Base-by-base conservation (phyloP, 306 rosid species). In the Dryas drummondii region DNA sequence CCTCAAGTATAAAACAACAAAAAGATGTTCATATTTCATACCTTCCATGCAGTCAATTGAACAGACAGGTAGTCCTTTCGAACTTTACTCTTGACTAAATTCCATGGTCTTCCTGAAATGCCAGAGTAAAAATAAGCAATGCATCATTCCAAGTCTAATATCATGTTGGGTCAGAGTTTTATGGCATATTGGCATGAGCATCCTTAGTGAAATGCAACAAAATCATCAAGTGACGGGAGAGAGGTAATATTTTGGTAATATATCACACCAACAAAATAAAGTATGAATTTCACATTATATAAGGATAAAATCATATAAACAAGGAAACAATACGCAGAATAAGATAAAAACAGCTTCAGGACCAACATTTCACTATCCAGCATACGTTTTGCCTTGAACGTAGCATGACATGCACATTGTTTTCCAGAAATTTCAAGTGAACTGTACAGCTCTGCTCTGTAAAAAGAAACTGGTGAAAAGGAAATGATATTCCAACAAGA, bases 1-100 rank as follows among this genome's bases (percentile, higher is more conserved):
- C 15, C 55, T 32, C 10, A n/a, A 17, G n/a, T 9, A 27, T 17
- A 46, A 71, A 71, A 77, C 41, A 70, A 52, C 15, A 68, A 48
- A 72, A 19, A 45, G 26, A 74, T 1, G 64, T 76, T 62, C 45
- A 42, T 2, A 27, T 65, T 42, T 22, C 75, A 63, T 87, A 91
- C 98, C 96, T 89, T 92, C 98, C 98, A 94, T 10, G 98, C 97
- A 50, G 90, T 83, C 85, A 91, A 72, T 68, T 94, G 98, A 84
- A 94, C 72, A 17, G 88, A 79, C 26, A 96, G 97, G 79, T 88
- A 94, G 84, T 91, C 93, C 41, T 74, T 87, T 78, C 83, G 55
- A 66, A 91, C 87, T 78, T 94, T 94, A 40, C 66, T 82, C 72
- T 66, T 83, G 57, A 83, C 94, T 59, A 68, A 58, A 83, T 69